A percentile compares a stretch with the other conserved stretches of the same genome.
Evolutionary conservation across 306 rosid genomes (phyloP).

Genomic region (Bauhinia variegata): DNA sequence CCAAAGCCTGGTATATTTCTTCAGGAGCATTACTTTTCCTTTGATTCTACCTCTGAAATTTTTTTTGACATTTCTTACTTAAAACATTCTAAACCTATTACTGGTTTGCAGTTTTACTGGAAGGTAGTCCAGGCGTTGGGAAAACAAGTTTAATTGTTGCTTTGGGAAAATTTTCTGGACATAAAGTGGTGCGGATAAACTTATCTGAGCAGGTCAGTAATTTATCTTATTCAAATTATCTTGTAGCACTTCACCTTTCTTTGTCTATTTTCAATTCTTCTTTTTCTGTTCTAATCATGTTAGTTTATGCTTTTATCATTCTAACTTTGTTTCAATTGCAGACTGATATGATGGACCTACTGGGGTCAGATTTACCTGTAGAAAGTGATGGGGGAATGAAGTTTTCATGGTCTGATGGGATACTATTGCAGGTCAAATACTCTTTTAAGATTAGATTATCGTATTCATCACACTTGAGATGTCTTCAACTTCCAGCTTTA

Average conservation of each 20-base stretch:
- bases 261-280: background rate
- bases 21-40: background rate
- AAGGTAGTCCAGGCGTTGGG: slow-evolving; percentile 99
- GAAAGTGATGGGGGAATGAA: slow-evolving; percentile 85
- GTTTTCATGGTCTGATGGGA: slow-evolving; percentile 98
- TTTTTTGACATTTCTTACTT: background rate
- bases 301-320: background rate
- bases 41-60: slow-evolving; percentile 9
- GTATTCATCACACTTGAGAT: slow-evolving; percentile 24
- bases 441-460: slow-evolving; percentile 12
- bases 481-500: slow-evolving; percentile 20
- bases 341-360: slow-evolving; percentile 97
- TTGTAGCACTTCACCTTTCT: background rate
- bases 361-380: slow-evolving; percentile 92
- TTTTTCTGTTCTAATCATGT: slow-evolving; percentile 1
- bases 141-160: slow-evolving; percentile 93
- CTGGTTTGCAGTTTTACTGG: slow-evolving; percentile 73
- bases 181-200: slow-evolving; percentile 86
- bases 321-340: slow-evolving; percentile 42
- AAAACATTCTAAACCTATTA: slow-evolving; percentile 26
- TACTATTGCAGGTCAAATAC: slow-evolving; percentile 78
- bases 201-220: slow-evolving; percentile 86
- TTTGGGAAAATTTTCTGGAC: slow-evolving; percentile 77
- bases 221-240: background rate
- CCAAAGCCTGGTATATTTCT: slow-evolving; percentile 72